phyloP scores from a whole-genome alignment of 768 basidiomycete genomes.

The Boletus rex-veris region DNA sequence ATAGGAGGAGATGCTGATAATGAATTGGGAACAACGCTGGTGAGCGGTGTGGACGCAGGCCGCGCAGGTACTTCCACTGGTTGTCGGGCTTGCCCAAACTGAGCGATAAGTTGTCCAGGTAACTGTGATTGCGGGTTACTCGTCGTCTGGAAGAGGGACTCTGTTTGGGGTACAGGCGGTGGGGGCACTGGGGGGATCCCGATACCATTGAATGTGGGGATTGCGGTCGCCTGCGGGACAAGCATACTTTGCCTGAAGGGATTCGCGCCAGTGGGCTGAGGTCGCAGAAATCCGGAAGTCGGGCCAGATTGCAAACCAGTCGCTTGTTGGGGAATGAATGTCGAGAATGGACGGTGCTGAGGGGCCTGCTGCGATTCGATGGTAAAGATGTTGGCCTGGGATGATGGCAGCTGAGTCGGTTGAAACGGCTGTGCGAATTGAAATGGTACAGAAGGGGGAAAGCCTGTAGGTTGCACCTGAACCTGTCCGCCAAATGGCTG shows the following conservation, averaged over 20 bases:
- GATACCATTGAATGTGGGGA: conserved; percentile 42
- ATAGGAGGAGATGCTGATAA: conserved; percentile 39
- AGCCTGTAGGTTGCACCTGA: conserved; percentile 57
- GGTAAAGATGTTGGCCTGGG: conserved; percentile 21
- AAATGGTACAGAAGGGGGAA: conserved; percentile 41
- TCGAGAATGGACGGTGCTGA: conserved; percentile 52
- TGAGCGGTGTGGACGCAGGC: conserved; percentile 72
- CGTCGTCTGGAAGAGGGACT: conserved; percentile 10
- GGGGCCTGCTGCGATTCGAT: conserved; percentile 36
- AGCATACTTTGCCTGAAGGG: conserved; percentile 84
- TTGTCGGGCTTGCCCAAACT: conserved; percentile 8
- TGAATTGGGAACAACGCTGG: conserved; percentile 31
- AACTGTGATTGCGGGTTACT: conserved; percentile 14
- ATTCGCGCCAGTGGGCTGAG: conserved; percentile 60
- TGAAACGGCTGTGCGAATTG: conserved; percentile 33
- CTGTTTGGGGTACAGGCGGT: conserved; percentile 3
- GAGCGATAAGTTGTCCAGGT: conserved; percentile 4
- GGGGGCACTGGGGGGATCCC: conserved; percentile 16
- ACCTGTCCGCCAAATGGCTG: conserved; percentile 45
- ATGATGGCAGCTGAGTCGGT: conserved; percentile 7
- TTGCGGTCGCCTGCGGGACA: conserved; percentile 58
- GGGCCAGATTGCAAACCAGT: conserved; percentile 45
- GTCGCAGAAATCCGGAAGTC: conserved; percentile 46
- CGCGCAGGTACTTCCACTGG: conserved; percentile 43
- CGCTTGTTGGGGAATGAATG: conserved; percentile 54